Percentiles rank a stretch among this genome's conserved stretches.
phyloP scores from a whole-genome alignment of 768 basidiomycete species.

The Trametes gibbosa region DNA sequence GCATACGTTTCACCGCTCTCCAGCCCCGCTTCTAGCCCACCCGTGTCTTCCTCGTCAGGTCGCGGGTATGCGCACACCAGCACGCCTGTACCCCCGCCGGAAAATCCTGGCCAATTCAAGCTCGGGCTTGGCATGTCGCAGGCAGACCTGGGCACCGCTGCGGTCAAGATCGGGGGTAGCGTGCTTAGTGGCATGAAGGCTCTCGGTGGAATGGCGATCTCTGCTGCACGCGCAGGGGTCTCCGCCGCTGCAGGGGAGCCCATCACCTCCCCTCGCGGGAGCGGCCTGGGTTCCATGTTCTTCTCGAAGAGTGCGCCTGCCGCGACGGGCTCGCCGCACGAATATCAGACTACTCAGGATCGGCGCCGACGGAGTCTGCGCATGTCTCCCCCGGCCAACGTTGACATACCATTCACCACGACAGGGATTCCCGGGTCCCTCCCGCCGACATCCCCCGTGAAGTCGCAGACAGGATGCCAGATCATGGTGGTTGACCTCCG shows the following conservation, averaged over 20 bases:
- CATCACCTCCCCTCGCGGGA: neutral
- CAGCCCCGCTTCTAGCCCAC: slow-evolving; percentile 18
- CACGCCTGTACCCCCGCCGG: slow-evolving; percentile 6
- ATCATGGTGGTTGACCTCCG: slow-evolving; percentile 58
- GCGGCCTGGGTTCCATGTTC: slow-evolving; percentile 30
- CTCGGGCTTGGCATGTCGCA: slow-evolving; percentile 39
- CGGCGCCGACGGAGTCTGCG: slow-evolving; percentile 12
- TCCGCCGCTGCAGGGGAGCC: slow-evolving; percentile 22
- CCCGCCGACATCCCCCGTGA: slow-evolving; percentile 10
- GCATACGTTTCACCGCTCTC: slow-evolving; percentile 50
- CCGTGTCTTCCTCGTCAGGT: neutral
- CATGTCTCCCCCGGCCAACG: neutral
- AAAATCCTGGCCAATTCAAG: slow-evolving; percentile 10
- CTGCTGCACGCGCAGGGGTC: slow-evolving; percentile 38
- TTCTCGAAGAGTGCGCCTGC: slow-evolving; percentile 67
- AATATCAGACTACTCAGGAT: slow-evolving; percentile 17
- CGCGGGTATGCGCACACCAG: slow-evolving; percentile 17
- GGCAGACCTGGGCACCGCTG: slow-evolving; percentile 51
- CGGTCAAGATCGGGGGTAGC: slow-evolving; percentile 57
- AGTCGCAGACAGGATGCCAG: slow-evolving; percentile 31
- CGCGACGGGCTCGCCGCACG: slow-evolving; percentile 27
- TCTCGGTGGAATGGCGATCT: slow-evolving; percentile 58
- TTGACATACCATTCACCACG: slow-evolving; percentile 19
- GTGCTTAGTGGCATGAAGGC: slow-evolving; percentile 64
- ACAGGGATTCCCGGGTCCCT: neutral